phyloP scores from a whole-genome alignment of 2,329 filamentous ascomycete species.

The Fonsecaea pugnacius region DNA sequence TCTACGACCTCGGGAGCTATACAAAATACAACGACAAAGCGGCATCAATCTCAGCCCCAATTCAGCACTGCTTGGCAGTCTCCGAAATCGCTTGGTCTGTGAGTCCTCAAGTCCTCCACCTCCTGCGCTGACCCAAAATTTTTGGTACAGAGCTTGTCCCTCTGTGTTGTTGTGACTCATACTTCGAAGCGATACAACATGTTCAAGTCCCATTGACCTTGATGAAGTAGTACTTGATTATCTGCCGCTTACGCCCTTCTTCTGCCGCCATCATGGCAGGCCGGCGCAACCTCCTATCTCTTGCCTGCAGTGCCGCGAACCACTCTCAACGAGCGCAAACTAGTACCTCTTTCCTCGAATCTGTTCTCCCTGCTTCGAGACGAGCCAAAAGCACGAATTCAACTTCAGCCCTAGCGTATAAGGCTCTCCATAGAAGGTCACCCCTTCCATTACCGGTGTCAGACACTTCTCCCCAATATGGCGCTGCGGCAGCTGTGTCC shows the following conservation, averaged over 20 bases:
- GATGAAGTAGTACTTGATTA: slow-evolving; percentile 7
- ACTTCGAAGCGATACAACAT: not conserved
- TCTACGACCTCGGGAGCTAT: too few species aligned
- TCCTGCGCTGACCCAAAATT: slow-evolving; percentile 7
- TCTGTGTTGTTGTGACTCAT: not conserved
- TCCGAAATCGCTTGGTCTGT: slow-evolving; percentile 14
- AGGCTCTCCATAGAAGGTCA: slow-evolving; percentile 89
- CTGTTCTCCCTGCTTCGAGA: slow-evolving; percentile 24
- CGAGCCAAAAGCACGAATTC: slow-evolving; percentile 58
- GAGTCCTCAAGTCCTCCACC: not conserved
- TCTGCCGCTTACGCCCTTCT: not conserved
- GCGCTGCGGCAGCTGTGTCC: slow-evolving; percentile 89
- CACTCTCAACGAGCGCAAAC: slow-evolving; percentile 19
- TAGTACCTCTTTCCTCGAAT: slow-evolving; percentile 29
- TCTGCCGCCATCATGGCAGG: slow-evolving; percentile 47
- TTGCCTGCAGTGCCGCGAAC: slow-evolving; percentile 38
- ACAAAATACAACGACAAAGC: not conserved
- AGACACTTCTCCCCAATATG: slow-evolving; percentile 77
- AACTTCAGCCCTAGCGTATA: slow-evolving; percentile 94
- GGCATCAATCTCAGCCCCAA: not conserved
- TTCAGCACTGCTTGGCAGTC: slow-evolving; percentile 1
- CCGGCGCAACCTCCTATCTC: slow-evolving; percentile 46
- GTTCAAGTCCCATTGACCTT: not conserved
- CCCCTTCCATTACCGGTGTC: slow-evolving; percentile 80
- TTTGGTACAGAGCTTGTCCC: slow-evolving; percentile 1